phyloP scores from a whole-genome alignment of 805 yeast species.

The Wickerhamiella sergipiensis region DNA sequence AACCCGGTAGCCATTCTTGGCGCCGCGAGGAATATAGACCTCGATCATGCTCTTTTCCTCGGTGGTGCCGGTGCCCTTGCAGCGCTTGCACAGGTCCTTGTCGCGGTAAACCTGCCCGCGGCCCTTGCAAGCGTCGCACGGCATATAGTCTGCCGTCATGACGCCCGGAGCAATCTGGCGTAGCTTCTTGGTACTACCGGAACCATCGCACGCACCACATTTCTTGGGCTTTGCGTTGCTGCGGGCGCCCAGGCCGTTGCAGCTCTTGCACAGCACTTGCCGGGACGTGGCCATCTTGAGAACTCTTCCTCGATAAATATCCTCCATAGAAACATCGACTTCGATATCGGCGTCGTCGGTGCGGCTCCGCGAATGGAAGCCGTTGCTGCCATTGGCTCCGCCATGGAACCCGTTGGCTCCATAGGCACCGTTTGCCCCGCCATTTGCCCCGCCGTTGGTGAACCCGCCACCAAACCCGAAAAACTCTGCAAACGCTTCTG shows the following conservation, averaged over 20 bases:
- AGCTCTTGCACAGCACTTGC: slow-evolving; percentile 53
- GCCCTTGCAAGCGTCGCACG: slow-evolving; percentile 61
- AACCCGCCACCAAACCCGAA: slow-evolving; percentile 30
- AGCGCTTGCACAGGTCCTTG: slow-evolving; percentile 66
- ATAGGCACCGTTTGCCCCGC: slow-evolving; percentile 1
- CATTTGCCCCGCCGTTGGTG: slow-evolving; percentile 3
- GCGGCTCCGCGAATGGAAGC: slow-evolving; percentile 13
- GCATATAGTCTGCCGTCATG: slow-evolving; percentile 45
- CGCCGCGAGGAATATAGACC: slow-evolving; percentile 64
- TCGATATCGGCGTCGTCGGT: slow-evolving; percentile 60
- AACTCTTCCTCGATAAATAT: slow-evolving; percentile 78
- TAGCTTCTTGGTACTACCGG: slow-evolving; percentile 47
- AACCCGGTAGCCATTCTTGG: slow-evolving; percentile 46
- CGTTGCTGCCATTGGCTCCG: slow-evolving; percentile 10
- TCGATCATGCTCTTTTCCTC: slow-evolving; percentile 63
- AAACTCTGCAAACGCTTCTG: slow-evolving; percentile 69
- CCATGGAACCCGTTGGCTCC: neutral
- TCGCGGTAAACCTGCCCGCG: slow-evolving; percentile 43
- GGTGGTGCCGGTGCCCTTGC: slow-evolving; percentile 48
- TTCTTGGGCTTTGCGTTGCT: slow-evolving; percentile 37
- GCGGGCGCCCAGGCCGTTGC: slow-evolving; percentile 68
- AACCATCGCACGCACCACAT: slow-evolving; percentile 63
- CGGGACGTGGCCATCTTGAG: slow-evolving; percentile 62
- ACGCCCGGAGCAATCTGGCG: slow-evolving; percentile 63
- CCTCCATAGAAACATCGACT: slow-evolving; percentile 57